These are phyloP conservation scores for Xerocomellus chrysenteron DNA, from an alignment of 768 basidiomycete species.

Conservation along the genomic window DNA sequence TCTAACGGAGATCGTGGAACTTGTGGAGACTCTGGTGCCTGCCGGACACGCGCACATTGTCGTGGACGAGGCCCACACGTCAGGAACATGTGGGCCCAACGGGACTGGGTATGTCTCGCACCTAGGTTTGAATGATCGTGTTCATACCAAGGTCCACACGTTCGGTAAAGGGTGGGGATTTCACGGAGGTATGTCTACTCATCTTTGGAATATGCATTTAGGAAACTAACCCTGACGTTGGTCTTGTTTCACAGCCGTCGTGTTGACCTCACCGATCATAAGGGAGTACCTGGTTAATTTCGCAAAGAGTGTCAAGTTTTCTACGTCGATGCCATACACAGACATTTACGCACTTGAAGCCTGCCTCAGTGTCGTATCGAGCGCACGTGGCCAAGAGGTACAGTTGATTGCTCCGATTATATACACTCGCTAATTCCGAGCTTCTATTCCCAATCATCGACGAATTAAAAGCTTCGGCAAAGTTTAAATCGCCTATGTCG, in stretches of 20 bases:
- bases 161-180: slow-evolving; percentile 45
- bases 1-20: slow-evolving; percentile 40
- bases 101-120: slow-evolving; percentile 45
- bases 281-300: slow-evolving; percentile 24
- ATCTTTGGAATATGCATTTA: no score
- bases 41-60: slow-evolving; percentile 42
- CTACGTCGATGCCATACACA: slow-evolving; percentile 22
- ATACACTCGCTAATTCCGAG: not conserved
- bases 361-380: slow-evolving; percentile 35
- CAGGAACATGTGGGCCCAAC: slow-evolving; percentile 47
- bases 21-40: slow-evolving; percentile 39
- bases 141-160: slow-evolving; percentile 50
- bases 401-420: not conserved
- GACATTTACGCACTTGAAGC: slow-evolving; percentile 35
- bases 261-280: slow-evolving; percentile 17
- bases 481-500: slow-evolving; percentile 2
- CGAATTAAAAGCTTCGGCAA: slow-evolving; percentile 14
- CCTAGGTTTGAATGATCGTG: slow-evolving; percentile 42
- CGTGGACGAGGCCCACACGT: slow-evolving; percentile 60
- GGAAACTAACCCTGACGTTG: not conserved
- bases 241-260: slow-evolving; percentile 10
- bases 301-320: slow-evolving; percentile 17
- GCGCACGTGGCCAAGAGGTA: slow-evolving; percentile 21
- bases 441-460: not conserved
- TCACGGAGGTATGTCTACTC: slow-evolving; percentile 9